These are phyloP conservation scores for Yarrowia yakushimensis DNA, from an alignment of 805 yeast genomes.

Conservation along the genomic window DNA sequence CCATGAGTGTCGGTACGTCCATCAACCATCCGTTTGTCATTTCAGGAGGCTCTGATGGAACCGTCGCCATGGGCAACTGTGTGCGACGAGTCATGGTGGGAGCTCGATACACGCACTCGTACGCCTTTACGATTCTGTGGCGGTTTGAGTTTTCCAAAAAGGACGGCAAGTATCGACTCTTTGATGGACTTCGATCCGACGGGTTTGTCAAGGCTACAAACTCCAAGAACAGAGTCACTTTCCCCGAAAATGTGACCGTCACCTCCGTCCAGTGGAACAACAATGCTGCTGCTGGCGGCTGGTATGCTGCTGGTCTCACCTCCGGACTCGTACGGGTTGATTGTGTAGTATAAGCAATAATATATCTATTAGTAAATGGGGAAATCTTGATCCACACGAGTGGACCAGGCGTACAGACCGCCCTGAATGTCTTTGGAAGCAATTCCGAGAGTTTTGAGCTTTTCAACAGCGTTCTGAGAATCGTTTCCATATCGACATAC, in stretches of 20 bases:
- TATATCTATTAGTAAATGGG: slow-evolving; percentile 53
- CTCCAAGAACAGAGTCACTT: slow-evolving; percentile 32
- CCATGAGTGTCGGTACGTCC: slow-evolving; percentile 43
- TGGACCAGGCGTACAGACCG: slow-evolving; percentile 70
- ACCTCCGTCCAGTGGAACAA: slow-evolving; percentile 60
- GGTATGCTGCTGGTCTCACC: slow-evolving; percentile 52
- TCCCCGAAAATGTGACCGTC: slow-evolving; percentile 51
- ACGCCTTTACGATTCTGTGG: slow-evolving; percentile 35
- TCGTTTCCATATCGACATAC: slow-evolving; percentile 90
- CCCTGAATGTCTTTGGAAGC: slow-evolving; percentile 69
- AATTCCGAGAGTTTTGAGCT: slow-evolving; percentile 48
- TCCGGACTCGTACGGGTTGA: slow-evolving; percentile 49
- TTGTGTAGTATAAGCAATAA: slow-evolving; percentile 13
- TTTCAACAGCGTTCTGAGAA: slow-evolving; percentile 70
- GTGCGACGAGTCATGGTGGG: slow-evolving; percentile 36
- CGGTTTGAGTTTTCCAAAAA: slow-evolving; percentile 41
- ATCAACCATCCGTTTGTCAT: slow-evolving; percentile 47
- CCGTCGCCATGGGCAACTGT: slow-evolving; percentile 43
- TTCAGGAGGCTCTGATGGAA: slow-evolving; percentile 52
- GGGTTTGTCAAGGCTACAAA: slow-evolving; percentile 33
- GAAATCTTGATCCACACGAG: slow-evolving; percentile 52
- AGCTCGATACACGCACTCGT: slow-evolving; percentile 31
- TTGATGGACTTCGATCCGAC: slow-evolving; percentile 41
- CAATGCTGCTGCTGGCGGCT: slow-evolving; percentile 43
- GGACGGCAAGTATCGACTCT: slow-evolving; percentile 42